Percentiles rank a stretch among this genome's conserved stretches.
phyloP scores from a whole-genome alignment of 805 yeast genomes.

The Lipomyces japonicus region DNA sequence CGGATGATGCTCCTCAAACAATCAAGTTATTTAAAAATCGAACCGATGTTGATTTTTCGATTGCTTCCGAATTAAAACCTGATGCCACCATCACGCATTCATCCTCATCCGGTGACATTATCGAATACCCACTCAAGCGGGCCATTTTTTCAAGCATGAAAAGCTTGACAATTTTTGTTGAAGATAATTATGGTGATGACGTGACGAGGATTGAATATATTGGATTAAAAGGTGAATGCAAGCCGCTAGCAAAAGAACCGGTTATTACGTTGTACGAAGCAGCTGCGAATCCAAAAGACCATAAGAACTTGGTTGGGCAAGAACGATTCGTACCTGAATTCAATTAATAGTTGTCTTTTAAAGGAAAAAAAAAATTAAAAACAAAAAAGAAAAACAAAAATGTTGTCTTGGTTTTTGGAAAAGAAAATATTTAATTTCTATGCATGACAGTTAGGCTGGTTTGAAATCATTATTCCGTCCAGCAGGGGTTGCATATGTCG shows the following conservation, averaged over 20 bases:
- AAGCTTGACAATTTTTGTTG: slow-evolving; percentile 63
- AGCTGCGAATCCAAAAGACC: slow-evolving; percentile 91
- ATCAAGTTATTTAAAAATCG: slow-evolving; percentile 72
- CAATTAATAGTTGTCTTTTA: not conserved
- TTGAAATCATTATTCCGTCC: too few species aligned
- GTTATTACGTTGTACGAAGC: slow-evolving; percentile 77
- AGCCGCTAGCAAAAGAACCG: slow-evolving; percentile 55
- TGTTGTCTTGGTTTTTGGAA: too few species aligned
- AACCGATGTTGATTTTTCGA: slow-evolving; percentile 67
- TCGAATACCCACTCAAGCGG: slow-evolving; percentile 79
- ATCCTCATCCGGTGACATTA: slow-evolving; percentile 50
- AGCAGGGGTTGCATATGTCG: too few species aligned
- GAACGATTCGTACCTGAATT: slow-evolving; percentile 17
- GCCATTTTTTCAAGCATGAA: slow-evolving; percentile 66
- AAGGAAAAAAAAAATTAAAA: too few species aligned
- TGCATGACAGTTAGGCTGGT: too few species aligned
- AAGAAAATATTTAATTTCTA: too few species aligned
- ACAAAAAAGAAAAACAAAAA: too few species aligned
- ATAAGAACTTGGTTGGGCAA: slow-evolving; percentile 43
- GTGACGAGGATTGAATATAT: slow-evolving; percentile 58
- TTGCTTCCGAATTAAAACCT: slow-evolving; percentile 44
- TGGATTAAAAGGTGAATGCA: slow-evolving; percentile 65
- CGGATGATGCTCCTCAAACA: slow-evolving; percentile 60
- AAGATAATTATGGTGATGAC: slow-evolving; percentile 60
- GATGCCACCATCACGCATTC: slow-evolving; percentile 61